Evolutionary conservation across 192 early-diverging fungal species (phyloP).

Genomic region (Entomortierella chlamydospora): DNA sequence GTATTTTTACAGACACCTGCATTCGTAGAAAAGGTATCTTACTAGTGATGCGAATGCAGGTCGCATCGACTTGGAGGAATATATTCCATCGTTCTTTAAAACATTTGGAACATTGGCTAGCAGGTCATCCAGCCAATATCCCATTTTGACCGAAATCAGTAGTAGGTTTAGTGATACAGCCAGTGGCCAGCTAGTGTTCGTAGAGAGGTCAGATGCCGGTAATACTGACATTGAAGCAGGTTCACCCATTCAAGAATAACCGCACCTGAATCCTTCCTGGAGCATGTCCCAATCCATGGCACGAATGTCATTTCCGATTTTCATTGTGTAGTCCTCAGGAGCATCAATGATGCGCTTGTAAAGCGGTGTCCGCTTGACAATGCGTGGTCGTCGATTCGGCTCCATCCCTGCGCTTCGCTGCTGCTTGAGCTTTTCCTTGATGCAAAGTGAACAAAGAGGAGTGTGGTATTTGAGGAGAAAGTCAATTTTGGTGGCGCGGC

Average conservation of each 20-base stretch:
- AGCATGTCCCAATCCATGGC: slow-evolving; percentile 46
- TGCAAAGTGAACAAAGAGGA: not conserved
- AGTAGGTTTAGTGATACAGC: slow-evolving; percentile 36
- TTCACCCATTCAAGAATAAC: not conserved
- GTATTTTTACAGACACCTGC: no score
- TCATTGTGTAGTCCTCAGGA: slow-evolving; percentile 33
- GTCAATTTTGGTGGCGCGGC: not conserved
- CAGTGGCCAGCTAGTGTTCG: slow-evolving; percentile 32
- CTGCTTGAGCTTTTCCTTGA: not conserved
- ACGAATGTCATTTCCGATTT: slow-evolving; percentile 34
- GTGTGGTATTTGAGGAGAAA: no score
- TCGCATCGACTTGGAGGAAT: slow-evolving; percentile 16
- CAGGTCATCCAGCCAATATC: slow-evolving; percentile 52
- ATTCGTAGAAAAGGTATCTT: not conserved
- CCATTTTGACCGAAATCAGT: slow-evolving; percentile 30
- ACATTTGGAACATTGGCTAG: slow-evolving; percentile 31
- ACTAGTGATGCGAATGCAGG: slow-evolving; percentile 26
- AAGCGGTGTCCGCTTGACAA: slow-evolving; percentile 25
- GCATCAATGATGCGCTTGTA: slow-evolving; percentile 23
- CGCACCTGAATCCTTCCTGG: slow-evolving; percentile 45
- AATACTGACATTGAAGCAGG: not conserved
- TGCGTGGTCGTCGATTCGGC: slow-evolving; percentile 19
- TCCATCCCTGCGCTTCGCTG: slow-evolving; percentile 13
- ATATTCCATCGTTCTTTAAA: slow-evolving; percentile 18
- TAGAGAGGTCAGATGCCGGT: not conserved